Percentiles rank a stretch among this genome's conserved stretches.
phyloP scores from a whole-genome alignment of 2,329 filamentous ascomycete species.

The Didymella sp. region DNA sequence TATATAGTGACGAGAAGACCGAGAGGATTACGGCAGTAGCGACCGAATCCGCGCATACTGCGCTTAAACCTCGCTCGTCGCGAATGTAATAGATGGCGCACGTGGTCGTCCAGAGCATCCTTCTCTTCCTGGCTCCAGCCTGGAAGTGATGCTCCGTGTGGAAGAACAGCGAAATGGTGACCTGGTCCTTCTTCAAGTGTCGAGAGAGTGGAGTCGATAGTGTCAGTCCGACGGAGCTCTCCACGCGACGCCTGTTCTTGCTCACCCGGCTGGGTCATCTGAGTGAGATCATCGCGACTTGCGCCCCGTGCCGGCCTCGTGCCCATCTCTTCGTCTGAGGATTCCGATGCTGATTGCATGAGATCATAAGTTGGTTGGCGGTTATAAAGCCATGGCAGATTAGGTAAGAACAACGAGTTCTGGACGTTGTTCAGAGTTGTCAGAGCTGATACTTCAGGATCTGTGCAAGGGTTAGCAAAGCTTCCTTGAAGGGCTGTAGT shows the following conservation, averaged over 20 bases:
- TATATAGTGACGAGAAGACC: conserved; percentile 86
- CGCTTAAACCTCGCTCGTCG: conserved; percentile 79
- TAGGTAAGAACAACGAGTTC: conserved; percentile 85
- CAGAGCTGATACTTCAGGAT: conserved; percentile 82
- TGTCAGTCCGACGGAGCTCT: conserved; percentile 32
- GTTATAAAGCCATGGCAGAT: conserved; percentile 76
- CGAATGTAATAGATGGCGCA: conserved; percentile 86
- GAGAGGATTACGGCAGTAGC: conserved; percentile 75
- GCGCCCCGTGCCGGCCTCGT: conserved; percentile 12
- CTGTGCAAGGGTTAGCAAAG: conserved; percentile 55
- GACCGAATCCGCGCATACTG: conserved; percentile 76
- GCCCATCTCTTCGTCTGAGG: conserved; percentile 39
- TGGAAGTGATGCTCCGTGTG: conserved; percentile 73
- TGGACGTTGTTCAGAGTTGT: conserved; percentile 91
- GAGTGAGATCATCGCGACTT: conserved; percentile 22
- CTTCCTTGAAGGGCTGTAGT: neutral
- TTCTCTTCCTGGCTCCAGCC: conserved; percentile 81
- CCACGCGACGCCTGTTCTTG: conserved; percentile 24
- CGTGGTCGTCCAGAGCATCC: conserved; percentile 79
- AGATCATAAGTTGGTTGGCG: conserved; percentile 80
- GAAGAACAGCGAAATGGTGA: conserved; percentile 78
- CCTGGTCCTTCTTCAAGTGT: conserved; percentile 54
- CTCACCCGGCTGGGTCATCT: conserved; percentile 29
- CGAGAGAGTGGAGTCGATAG: conserved; percentile 43
- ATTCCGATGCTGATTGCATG: conserved; percentile 55